These are phyloP conservation scores for Trypanosomatidae sp. DNA, from an alignment of 208 protist genomes.

Conservation along the genomic window DNA sequence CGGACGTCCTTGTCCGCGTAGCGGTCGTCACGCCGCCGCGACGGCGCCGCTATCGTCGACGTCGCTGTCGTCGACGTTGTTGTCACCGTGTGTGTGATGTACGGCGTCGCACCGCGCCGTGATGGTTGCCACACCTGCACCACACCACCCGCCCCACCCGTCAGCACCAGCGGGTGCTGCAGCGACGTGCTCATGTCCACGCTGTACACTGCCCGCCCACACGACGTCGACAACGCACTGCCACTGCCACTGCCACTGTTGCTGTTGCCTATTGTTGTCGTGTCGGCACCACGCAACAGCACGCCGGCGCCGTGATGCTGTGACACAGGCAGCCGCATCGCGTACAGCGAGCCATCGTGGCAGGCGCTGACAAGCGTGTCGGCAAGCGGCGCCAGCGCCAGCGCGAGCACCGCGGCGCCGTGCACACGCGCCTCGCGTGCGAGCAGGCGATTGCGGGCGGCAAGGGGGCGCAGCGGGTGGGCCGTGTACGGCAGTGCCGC, in stretches of 20 bases:
- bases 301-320: slow-evolving; percentile 15
- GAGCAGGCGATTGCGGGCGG: slow-evolving; percentile 16
- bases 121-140: slow-evolving; percentile 43
- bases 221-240: too few species aligned
- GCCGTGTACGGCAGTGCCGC: slow-evolving; percentile 1
- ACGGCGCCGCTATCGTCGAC: too few species aligned
- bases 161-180: slow-evolving; percentile 27
- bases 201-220: too few species aligned
- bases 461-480: slow-evolving; percentile 13
- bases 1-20: too few species aligned
- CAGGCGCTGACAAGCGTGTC: slow-evolving; percentile 28
- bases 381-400: slow-evolving; percentile 25
- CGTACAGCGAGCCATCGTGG: slow-evolving; percentile 18
- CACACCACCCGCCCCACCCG: slow-evolving; percentile 31
- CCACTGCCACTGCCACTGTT: too few species aligned
- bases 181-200: slow-evolving; percentile 46
- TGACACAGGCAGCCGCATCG: slow-evolving; percentile 28
- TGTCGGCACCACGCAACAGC: slow-evolving; percentile 13
- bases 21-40: too few species aligned
- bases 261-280: too few species aligned
- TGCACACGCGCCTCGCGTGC: slow-evolving; percentile 9
- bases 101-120: slow-evolving; percentile 8
- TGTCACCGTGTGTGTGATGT: too few species aligned
- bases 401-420: slow-evolving; percentile 8
- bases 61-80: too few species aligned